Conservation (phyloP, 495 filamentous ascomycete species). For the Paragyromitra xinjiangensis region DNA sequence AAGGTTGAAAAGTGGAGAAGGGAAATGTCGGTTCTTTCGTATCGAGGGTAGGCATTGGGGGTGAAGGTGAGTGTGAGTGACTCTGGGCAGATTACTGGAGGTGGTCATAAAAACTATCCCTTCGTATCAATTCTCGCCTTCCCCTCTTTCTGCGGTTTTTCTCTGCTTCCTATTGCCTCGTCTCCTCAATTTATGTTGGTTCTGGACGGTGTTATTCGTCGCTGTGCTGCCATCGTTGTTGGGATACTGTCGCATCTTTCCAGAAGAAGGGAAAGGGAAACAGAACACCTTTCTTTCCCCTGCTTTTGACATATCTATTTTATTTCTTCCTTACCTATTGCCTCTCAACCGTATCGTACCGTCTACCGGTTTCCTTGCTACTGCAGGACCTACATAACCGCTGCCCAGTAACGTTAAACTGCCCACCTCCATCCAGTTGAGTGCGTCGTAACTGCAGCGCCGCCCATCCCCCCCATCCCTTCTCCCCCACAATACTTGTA, state of each 20-base stretch:
- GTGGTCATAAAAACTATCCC: constrained; percentile 44
- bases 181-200: constrained; percentile 22
- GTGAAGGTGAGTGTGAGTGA: neutral
- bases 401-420: constrained; percentile 48
- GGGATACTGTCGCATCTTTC: constrained; percentile 30
- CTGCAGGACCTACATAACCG: constrained; percentile 51
- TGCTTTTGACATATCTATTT: constrained; percentile 17
- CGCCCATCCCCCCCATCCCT: constrained; percentile 27
- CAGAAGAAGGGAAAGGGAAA: constrained; percentile 33
- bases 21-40: constrained; percentile 27
- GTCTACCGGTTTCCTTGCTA: constrained; percentile 42
- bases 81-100: constrained; percentile 25
- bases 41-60: constrained; percentile 15
- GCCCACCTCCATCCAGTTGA: constrained; percentile 23
- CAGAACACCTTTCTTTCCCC: constrained; percentile 23
- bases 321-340: constrained; percentile 7
- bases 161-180: constrained; percentile 15
- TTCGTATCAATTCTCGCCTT: constrained; percentile 23
- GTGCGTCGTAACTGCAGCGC: constrained; percentile 42
- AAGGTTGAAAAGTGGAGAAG: constrained; percentile 18
- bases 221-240: constrained; percentile 23
- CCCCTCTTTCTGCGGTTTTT: constrained; percentile 2
- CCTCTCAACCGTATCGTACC: constrained; percentile 32
- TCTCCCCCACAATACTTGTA: constrained; percentile 44
- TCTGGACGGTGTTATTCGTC: constrained; percentile 10